These are phyloP conservation scores for Zygosaccharomyces sapae DNA, from an alignment of 1,139 yeast genomes.

Conservation along the genomic window DNA sequence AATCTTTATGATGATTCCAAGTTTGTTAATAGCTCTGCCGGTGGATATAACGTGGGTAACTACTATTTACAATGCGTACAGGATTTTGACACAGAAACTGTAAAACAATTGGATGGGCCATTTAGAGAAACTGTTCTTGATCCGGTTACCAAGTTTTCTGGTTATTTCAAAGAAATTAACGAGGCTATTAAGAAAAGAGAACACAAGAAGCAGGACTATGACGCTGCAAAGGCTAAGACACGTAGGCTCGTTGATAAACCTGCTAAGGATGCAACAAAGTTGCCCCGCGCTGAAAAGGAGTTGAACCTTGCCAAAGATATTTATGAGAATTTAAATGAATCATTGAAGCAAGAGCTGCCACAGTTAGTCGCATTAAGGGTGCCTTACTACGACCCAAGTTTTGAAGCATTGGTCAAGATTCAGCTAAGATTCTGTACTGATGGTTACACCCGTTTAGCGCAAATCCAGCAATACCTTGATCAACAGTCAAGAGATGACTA, in stretches of 20 bases:
- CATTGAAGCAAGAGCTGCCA: constrained; percentile 81
- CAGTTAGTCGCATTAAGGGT: constrained; percentile 86
- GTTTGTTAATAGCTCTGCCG: constrained; percentile 49
- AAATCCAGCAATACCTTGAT: constrained; percentile 90
- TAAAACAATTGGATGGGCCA: constrained; percentile 93
- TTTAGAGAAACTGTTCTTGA: constrained; percentile 92
- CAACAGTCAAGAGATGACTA: constrained; percentile 88
- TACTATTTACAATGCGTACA: constrained; percentile 81
- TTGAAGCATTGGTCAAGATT: constrained; percentile 92
- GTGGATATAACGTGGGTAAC: constrained; percentile 64
- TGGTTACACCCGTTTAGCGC: constrained; percentile 91
- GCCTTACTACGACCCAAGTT: constrained; percentile 93
- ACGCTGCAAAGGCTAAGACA: constrained; percentile 77
- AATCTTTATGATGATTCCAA: constrained; percentile 92
- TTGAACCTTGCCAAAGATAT: constrained; percentile 74
- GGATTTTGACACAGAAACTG: constrained; percentile 91
- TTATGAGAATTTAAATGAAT: constrained; percentile 77
- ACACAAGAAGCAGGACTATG: constrained; percentile 89
- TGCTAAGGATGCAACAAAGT: constrained; percentile 83
- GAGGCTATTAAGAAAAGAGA: constrained; percentile 92
- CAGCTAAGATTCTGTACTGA: constrained; percentile 94
- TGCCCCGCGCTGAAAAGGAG: constrained; percentile 88
- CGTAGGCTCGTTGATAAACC: constrained; percentile 86
- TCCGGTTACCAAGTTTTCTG: constrained; percentile 79
- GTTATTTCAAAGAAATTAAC: constrained; percentile 81